Evolutionary conservation across 2,329 filamentous ascomycete genomes (phyloP).

Genomic region (Rutstroemia sp.): DNA sequence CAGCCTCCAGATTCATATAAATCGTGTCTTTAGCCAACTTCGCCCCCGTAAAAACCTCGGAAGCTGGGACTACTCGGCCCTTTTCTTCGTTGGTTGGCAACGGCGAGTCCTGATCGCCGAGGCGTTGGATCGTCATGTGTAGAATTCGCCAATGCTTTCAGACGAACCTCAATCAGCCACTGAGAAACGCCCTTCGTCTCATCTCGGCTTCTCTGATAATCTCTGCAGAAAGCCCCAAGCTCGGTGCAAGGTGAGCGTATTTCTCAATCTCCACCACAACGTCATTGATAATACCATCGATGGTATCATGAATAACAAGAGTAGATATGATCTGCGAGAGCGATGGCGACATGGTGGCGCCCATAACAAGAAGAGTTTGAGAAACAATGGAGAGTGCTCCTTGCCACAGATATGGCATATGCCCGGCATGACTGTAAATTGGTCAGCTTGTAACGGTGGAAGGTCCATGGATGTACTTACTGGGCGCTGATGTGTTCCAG

Average conservation of each 20-base stretch:
- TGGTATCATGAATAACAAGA: conserved; percentile 49
- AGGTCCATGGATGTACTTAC: conserved; percentile 38
- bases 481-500: conserved; percentile 72
- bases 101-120: no score
- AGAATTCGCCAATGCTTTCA: background rate
- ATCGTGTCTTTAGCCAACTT: background rate
- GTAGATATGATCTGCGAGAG: conserved; percentile 56
- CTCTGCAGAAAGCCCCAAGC: conserved; percentile 67
- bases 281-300: conserved; percentile 71
- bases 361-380: conserved; percentile 76
- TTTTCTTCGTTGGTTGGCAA: background rate
- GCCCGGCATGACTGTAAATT: conserved; percentile 60
- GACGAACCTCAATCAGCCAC: conserved; percentile 24
- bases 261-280: conserved; percentile 70
- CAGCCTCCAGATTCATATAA: background rate
- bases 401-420: conserved; percentile 82
- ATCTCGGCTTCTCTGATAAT: conserved; percentile 75
- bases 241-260: conserved; percentile 69
- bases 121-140: no score
- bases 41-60: background rate
- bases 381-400: conserved; percentile 77
- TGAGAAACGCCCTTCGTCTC: conserved; percentile 55
- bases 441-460: conserved; percentile 10
- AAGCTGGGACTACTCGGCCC: background rate
- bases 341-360: conserved; percentile 70